Evolutionary conservation across 192 early-diverging fungal species (phyloP), one percentile per base, ranked within the genome.

Genomic region (Rhizophagus sp.): DNA sequence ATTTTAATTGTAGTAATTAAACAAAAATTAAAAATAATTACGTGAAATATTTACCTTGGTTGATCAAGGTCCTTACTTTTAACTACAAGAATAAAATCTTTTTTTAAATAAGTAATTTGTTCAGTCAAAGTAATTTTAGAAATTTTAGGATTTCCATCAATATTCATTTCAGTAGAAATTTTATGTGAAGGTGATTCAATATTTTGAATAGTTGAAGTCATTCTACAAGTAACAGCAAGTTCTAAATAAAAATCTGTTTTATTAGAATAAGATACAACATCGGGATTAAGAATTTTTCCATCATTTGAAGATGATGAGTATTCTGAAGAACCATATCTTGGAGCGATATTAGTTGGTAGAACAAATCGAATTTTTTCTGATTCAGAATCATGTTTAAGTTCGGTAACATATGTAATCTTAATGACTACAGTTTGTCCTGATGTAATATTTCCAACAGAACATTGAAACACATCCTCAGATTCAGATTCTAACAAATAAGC

Each of bases 101-200:
- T 84, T 50, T 78, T 24, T 30, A 78, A 84, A 73, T 66, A 87
- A 49, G 73, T 75, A 84, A 63, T 83, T 69, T 25, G 41, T 50
- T 52, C 47, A 1, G 61, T 81, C 83, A 78, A 68, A 72, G 8
- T 30, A 12, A n/a, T 79, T 80, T 44, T 85, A 41, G 27, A 85
- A 34, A 81, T 52, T 79, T 82, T 65, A 67, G 44, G 17, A 50
- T 78, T 34, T 25, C 52, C 84, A 63, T 70, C 19, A 41, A 66
- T 75, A 25, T 73, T 76, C 3, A 82, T 47, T 15, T 82, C 33
- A 30, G 70, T 77, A 9, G 84, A 67, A 62, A 88, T 80, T 30
- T 80, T 72, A 63, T 89, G 89, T 8, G 89, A 82, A 52, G 88
- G 86, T 11, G 87, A 88, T 25, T 81, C 79, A 15, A 89, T 80